Percentiles rank a stretch among this genome's conserved stretches.
Evolutionary conservation across 2,329 filamentous ascomycete species (phyloP).

Genomic region (Cytospora chrysosperma): DNA sequence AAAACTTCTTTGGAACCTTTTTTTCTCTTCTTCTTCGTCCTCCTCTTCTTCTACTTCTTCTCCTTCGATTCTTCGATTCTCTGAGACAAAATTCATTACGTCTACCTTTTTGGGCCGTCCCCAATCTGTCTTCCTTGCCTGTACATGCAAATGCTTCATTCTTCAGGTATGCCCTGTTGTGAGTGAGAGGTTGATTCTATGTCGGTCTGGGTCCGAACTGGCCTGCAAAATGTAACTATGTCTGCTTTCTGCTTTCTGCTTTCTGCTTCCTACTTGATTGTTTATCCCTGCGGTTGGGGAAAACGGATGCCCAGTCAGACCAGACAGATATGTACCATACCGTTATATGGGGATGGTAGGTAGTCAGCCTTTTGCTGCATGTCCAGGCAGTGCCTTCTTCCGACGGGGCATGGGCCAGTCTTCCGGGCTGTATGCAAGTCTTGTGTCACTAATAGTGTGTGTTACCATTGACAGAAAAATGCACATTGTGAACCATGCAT

Average conservation of each 20-base stretch:
- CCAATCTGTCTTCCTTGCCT: too few species aligned
- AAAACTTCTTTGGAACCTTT: background rate
- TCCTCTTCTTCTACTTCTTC: too few species aligned
- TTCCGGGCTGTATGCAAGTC: too few species aligned
- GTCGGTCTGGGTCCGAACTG: background rate
- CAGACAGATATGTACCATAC: background rate
- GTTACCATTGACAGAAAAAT: too few species aligned
- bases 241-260: background rate
- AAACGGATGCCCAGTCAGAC: background rate
- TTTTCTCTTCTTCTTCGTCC: background rate
- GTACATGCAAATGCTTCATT: background rate
- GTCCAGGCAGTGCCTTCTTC: too few species aligned
- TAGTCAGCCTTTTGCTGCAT: background rate
- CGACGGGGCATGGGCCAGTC: background rate
- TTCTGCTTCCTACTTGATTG: background rate
- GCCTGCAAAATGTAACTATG: background rate
- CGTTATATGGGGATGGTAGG: background rate
- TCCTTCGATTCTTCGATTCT: constrained; percentile 14
- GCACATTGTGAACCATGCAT: too few species aligned
- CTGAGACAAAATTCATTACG: constrained; percentile 6
- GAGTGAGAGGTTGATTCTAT: background rate
- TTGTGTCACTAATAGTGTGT: too few species aligned
- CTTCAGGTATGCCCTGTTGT: constrained; percentile 21
- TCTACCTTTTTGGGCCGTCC: background rate
- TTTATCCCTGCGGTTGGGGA: background rate